These are phyloP conservation scores for Mariannaea elegans DNA, from an alignment of 2,329 filamentous ascomycete genomes.

Conservation along the genomic window DNA sequence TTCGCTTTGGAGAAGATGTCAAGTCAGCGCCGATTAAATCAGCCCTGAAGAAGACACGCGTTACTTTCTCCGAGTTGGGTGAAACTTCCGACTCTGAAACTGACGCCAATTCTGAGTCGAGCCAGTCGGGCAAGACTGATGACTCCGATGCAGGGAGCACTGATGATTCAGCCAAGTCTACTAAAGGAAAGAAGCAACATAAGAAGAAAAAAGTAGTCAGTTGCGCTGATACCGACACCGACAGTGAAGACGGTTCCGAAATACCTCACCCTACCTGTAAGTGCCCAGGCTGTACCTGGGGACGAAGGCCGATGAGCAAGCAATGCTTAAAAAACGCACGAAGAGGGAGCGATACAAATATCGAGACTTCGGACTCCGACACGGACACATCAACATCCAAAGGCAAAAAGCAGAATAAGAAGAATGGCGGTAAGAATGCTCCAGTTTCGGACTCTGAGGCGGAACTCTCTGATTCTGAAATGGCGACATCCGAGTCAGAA, in stretches of 20 bases:
- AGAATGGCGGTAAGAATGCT: slow-evolving; percentile 26
- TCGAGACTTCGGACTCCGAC: slow-evolving; percentile 34
- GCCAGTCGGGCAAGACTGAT: slow-evolving; percentile 31
- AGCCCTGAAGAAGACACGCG: slow-evolving; percentile 35
- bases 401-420: slow-evolving; percentile 19
- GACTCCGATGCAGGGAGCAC: slow-evolving; percentile 31
- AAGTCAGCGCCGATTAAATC: slow-evolving; percentile 35
- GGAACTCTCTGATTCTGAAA: slow-evolving; percentile 36
- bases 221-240: slow-evolving; percentile 34
- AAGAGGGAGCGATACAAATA: slow-evolving; percentile 8
- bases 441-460: slow-evolving; percentile 36
- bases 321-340: slow-evolving; percentile 32
- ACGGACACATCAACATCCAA: slow-evolving; percentile 26
- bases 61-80: slow-evolving; percentile 29
- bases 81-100: slow-evolving; percentile 32
- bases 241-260: slow-evolving; percentile 44
- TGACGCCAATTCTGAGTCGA: slow-evolving; percentile 34
- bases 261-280: slow-evolving; percentile 44
- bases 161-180: slow-evolving; percentile 18
- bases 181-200: slow-evolving; percentile 31
- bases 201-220: slow-evolving; percentile 24
- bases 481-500: slow-evolving; percentile 36
- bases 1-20: slow-evolving; percentile 52
- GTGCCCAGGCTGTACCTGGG: slow-evolving; percentile 38
- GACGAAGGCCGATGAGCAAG: slow-evolving; percentile 32